A percentile compares a stretch with the other conserved stretches of the same genome.
These are phyloP conservation scores for Rhynchospora tenuis DNA, from an alignment of 176 grass and related monocot species.

Conservation along the genomic window DNA sequence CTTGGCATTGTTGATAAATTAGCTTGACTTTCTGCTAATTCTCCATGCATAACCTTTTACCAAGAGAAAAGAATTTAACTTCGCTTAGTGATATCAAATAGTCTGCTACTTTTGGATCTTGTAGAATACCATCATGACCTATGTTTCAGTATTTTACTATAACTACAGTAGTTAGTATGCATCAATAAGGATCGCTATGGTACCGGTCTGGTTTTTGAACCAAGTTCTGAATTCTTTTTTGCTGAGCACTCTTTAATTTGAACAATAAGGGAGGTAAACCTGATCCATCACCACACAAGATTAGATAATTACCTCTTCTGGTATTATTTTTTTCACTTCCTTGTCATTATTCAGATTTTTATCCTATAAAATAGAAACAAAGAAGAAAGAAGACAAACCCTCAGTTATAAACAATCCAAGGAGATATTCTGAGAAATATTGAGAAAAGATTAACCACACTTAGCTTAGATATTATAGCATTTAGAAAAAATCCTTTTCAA, in stretches of 20 bases:
- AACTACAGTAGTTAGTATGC: background rate
- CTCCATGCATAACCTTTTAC: background rate
- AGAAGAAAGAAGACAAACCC: background rate
- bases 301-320: background rate
- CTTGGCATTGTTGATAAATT: background rate
- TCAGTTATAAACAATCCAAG: background rate
- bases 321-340: background rate
- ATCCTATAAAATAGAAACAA: background rate
- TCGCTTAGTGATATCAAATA: background rate
- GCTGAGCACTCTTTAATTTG: background rate
- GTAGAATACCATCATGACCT: background rate
- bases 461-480: background rate
- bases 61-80: background rate
- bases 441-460: background rate
- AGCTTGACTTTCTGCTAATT: background rate
- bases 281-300: background rate
- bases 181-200: background rate
- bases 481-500: background rate
- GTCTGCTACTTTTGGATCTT: background rate
- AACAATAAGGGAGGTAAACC: background rate
- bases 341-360: background rate
- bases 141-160: background rate
- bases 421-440: background rate
- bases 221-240: background rate
- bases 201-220: background rate